phyloP scores from a whole-genome alignment of 257 asterid species.

The Penstemon barbatus region DNA sequence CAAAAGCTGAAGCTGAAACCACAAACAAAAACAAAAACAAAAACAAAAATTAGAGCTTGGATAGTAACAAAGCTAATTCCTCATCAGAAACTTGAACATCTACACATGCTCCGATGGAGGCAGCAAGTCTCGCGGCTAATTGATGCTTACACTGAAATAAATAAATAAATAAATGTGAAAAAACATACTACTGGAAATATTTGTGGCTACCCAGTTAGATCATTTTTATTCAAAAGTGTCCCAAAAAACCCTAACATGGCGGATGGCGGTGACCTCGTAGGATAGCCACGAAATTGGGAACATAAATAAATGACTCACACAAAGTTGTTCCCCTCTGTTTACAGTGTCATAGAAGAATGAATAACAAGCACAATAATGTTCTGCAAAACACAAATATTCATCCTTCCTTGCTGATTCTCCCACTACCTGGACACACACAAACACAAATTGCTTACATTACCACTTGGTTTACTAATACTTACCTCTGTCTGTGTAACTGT shows the following conservation, averaged over 20 bases:
- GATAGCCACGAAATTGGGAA: neutral
- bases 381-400: slow-evolving; percentile 77
- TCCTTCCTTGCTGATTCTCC: slow-evolving; percentile 90
- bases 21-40: too few relatives aligned
- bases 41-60: slow-evolving; percentile 43
- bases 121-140: slow-evolving; percentile 88
- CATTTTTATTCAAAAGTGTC: too few relatives aligned
- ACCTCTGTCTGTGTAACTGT: too few relatives aligned
- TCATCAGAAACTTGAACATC: slow-evolving; percentile 70
- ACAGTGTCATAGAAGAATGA: slow-evolving; percentile 91
- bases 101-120: slow-evolving; percentile 58
- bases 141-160: slow-evolving; percentile 87
- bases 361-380: slow-evolving; percentile 79
- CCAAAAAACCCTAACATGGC: too few relatives aligned
- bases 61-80: slow-evolving; percentile 67
- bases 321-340: slow-evolving; percentile 91
- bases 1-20: too few relatives aligned
- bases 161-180: neutral
- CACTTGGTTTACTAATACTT: too few relatives aligned
- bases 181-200: too few relatives aligned
- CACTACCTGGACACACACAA: slow-evolving; percentile 47
- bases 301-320: slow-evolving; percentile 48
- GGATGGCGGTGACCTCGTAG: too few relatives aligned
- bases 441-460: neutral
- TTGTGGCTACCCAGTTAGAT: too few relatives aligned